These are phyloP conservation scores for Dentiscutata heterogama DNA, from an alignment of 371 early-diverging fungal species.

Conservation along the genomic window DNA sequence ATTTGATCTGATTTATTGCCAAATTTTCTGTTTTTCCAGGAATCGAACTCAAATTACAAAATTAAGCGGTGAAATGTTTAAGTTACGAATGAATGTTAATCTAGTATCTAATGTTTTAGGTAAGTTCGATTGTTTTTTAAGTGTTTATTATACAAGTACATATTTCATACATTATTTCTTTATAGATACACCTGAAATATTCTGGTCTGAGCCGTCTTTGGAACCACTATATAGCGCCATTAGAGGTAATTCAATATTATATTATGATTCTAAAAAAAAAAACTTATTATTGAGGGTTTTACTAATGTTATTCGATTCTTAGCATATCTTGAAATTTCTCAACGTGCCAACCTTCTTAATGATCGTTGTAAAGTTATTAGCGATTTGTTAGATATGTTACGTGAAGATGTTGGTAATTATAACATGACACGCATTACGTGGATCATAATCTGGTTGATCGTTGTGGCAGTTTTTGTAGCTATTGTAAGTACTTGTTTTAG, in stretches of 20 bases:
- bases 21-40: background rate
- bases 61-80: slow-evolving; percentile 89
- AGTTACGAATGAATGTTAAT: slow-evolving; percentile 88
- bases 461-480: slow-evolving; percentile 68
- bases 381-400: slow-evolving; percentile 85
- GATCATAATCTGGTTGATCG: slow-evolving; percentile 74
- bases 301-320: slow-evolving; percentile 54
- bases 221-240: slow-evolving; percentile 83
- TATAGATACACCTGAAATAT: slow-evolving; percentile 84
- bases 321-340: slow-evolving; percentile 83
- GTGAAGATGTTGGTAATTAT: slow-evolving; percentile 75
- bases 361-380: slow-evolving; percentile 84
- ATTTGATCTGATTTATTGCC: background rate
- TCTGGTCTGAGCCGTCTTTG: slow-evolving; percentile 85
- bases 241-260: slow-evolving; percentile 54
- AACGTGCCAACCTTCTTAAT: slow-evolving; percentile 85
- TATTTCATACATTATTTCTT: background rate
- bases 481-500: slow-evolving; percentile 59
- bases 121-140: too few species aligned
- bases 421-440: slow-evolving; percentile 73
- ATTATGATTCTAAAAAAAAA: too few species aligned
- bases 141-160: too few species aligned
- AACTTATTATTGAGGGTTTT: background rate
- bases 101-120: slow-evolving; percentile 79
- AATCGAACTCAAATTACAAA: slow-evolving; percentile 69